Evolutionary conservation across 2,329 filamentous ascomycete species (phyloP).

Genomic region (Aphanoascus verrucosus): DNA sequence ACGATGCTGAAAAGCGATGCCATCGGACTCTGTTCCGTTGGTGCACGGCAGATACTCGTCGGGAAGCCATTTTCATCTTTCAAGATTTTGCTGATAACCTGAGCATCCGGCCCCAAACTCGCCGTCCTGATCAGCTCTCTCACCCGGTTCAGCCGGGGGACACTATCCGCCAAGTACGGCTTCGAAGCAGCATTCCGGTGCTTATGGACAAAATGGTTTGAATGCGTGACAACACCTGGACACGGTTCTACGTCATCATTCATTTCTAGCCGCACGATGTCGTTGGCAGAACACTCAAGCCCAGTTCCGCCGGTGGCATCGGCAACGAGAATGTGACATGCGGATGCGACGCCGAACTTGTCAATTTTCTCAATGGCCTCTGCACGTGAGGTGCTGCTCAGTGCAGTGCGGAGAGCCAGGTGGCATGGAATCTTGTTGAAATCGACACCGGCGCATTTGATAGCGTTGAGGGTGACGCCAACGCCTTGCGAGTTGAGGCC

Average conservation of each 20-base stretch:
- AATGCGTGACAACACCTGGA: slow-evolving; percentile 20
- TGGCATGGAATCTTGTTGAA: slow-evolving; percentile 43
- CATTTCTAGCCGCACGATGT: slow-evolving; percentile 16
- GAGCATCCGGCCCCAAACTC: slow-evolving; percentile 15
- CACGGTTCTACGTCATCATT: slow-evolving; percentile 11
- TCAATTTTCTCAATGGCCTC: slow-evolving; percentile 39
- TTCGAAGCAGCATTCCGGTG: slow-evolving; percentile 16
- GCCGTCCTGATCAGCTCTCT: slow-evolving; percentile 19
- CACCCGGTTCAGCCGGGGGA: slow-evolving; percentile 22
- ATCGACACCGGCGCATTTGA: slow-evolving; percentile 42
- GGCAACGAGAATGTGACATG: slow-evolving; percentile 46
- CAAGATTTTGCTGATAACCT: slow-evolving; percentile 23
- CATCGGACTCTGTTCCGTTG: slow-evolving; percentile 20
- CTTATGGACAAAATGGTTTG: slow-evolving; percentile 24
- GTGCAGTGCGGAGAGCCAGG: slow-evolving; percentile 43
- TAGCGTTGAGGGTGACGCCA: slow-evolving; percentile 47
- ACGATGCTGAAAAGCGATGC: slow-evolving; percentile 32
- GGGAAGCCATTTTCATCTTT: slow-evolving; percentile 27
- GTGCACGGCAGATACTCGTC: slow-evolving; percentile 26
- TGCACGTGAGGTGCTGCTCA: slow-evolving; percentile 38
- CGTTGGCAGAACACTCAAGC: slow-evolving; percentile 38
- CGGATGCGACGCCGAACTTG: slow-evolving; percentile 40
- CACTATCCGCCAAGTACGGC: slow-evolving; percentile 19
- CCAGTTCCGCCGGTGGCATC: slow-evolving; percentile 34
- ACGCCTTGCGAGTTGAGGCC: slow-evolving; percentile 46